Conservation (phyloP, 768 basidiomycete genomes). For the Naganishia vaughanmartiniae region DNA sequence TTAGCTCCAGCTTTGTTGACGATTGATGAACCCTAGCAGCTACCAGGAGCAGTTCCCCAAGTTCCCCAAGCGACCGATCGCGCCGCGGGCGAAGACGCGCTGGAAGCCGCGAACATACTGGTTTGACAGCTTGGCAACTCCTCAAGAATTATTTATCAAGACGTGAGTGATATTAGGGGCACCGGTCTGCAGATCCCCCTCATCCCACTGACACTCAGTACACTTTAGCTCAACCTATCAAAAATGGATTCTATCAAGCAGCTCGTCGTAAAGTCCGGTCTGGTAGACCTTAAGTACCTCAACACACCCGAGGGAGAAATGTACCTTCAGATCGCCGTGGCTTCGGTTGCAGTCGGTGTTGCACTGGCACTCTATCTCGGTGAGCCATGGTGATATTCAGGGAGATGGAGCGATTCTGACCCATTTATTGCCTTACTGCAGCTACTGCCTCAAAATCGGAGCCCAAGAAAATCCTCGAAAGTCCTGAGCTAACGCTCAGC, state of each 20-base stretch:
- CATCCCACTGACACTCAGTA: neutral
- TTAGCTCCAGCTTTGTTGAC: too few relatives aligned
- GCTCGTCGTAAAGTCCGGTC: conserved; percentile 10
- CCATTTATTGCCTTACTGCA: neutral
- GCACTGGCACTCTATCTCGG: conserved; percentile 22
- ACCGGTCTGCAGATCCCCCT: too few relatives aligned
- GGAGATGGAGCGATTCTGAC: neutral
- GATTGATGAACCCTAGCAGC: too few relatives aligned
- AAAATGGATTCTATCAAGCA: conserved; percentile 20
- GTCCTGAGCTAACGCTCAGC: conserved; percentile 16
- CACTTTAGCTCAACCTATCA: neutral
- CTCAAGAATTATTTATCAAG: too few relatives aligned
- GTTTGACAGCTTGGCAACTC: too few relatives aligned
- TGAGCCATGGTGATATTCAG: neutral
- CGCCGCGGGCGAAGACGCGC: too few relatives aligned
- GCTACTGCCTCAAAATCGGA: conserved; percentile 3
- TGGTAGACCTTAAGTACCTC: conserved; percentile 21
- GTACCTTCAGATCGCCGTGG: conserved; percentile 27
- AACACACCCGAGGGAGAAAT: conserved; percentile 21
- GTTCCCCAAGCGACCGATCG: too few relatives aligned
- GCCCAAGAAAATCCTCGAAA: conserved; percentile 15
- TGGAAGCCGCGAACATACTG: too few relatives aligned
- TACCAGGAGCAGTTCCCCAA: too few relatives aligned
- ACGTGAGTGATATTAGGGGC: too few relatives aligned
- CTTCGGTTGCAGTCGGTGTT: conserved; percentile 22